These are phyloP conservation scores for Arachnomyces sp. DNA, from an alignment of 2,329 filamentous ascomycete species.

Conservation along the genomic window DNA sequence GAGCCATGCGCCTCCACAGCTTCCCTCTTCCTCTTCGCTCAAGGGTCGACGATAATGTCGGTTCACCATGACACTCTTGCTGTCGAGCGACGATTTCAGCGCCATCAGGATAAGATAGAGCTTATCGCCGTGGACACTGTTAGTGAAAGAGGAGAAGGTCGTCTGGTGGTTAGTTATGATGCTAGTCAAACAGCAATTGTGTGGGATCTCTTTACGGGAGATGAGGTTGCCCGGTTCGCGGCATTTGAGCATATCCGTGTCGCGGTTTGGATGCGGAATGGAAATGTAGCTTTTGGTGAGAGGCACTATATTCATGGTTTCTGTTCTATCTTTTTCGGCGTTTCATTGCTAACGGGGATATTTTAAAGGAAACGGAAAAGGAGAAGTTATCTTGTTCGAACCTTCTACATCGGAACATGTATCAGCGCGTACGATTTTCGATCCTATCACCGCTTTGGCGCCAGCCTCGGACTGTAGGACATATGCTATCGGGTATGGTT, in stretches of 20 bases:
- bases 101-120: conserved; percentile 74
- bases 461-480: conserved; percentile 85
- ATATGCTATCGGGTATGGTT: conserved; percentile 91
- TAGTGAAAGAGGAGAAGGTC: conserved; percentile 76
- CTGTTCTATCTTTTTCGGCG: conserved; percentile 5
- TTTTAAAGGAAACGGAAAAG: conserved; percentile 73
- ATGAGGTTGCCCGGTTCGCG: conserved; percentile 83
- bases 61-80: conserved; percentile 88
- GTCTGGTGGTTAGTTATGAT: conserved; percentile 90
- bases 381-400: conserved; percentile 90
- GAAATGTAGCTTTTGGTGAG: conserved; percentile 92
- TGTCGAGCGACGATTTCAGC: conserved; percentile 76
- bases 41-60: conserved; percentile 75
- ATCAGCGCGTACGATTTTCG: conserved; percentile 84
- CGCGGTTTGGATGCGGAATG: conserved; percentile 93
- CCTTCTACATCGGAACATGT: conserved; percentile 88
- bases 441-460: conserved; percentile 88
- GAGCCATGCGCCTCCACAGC: conserved; percentile 87
- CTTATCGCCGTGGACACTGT: conserved; percentile 85
- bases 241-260: conserved; percentile 81
- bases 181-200: conserved; percentile 84
- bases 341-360: conserved; percentile 11
- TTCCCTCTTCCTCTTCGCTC: conserved; percentile 80
- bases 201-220: conserved; percentile 90
- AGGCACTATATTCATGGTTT: background rate